A percentile compares a stretch with the other conserved stretches of the same genome.
Evolutionary conservation across 2,329 filamentous ascomycete genomes (phyloP).

Genomic region (Paecilomyces sp.): DNA sequence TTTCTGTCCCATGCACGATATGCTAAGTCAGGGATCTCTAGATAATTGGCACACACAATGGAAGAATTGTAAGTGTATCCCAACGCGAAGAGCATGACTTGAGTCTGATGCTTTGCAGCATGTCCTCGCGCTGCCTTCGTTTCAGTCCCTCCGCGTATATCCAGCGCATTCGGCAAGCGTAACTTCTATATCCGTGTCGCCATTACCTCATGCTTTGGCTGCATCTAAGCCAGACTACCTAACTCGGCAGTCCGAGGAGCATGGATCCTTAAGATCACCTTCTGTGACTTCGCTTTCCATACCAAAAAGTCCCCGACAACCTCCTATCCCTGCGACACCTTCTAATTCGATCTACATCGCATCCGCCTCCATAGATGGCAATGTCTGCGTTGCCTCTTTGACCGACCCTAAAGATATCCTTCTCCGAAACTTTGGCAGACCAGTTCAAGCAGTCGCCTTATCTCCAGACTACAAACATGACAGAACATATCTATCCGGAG

Average conservation of each 20-base stretch:
- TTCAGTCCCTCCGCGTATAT: conserved; percentile 77
- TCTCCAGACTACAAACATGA: conserved; percentile 93
- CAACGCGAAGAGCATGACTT: background rate
- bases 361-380: conserved; percentile 90
- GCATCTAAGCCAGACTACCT: conserved; percentile 31
- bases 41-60: conserved; percentile 92
- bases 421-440: conserved; percentile 85
- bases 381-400: conserved; percentile 85
- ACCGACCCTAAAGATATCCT: conserved; percentile 85
- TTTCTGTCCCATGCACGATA: conserved; percentile 1
- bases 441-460: conserved; percentile 85
- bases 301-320: conserved; percentile 14
- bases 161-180: conserved; percentile 90
- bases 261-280: conserved; percentile 15
- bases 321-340: conserved; percentile 59
- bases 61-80: conserved; percentile 68
- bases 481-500: conserved; percentile 81
- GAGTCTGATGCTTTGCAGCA: conserved; percentile 50
- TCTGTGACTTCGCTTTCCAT: conserved; percentile 24
- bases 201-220: conserved; percentile 60
- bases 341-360: conserved; percentile 91
- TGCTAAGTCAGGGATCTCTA: conserved; percentile 38
- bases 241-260: conserved; percentile 25
- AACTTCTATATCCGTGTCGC: conserved; percentile 83
- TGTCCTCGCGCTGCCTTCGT: conserved; percentile 73